Conservation (phyloP, 2,329 filamentous ascomycete species). For the Westerdykella sp. region DNA sequence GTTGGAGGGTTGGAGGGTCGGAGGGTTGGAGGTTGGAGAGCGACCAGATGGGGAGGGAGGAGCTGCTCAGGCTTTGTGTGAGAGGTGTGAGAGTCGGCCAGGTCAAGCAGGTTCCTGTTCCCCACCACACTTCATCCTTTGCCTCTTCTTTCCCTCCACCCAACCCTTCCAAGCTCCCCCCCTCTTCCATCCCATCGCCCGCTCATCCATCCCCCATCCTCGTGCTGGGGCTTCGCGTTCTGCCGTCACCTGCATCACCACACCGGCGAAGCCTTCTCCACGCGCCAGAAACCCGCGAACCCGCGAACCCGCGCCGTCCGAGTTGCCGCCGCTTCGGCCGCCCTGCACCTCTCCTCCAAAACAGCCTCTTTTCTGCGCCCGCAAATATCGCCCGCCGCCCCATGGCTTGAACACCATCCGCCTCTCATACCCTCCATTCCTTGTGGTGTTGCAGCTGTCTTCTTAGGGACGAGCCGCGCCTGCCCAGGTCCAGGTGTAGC, state of each 20-base stretch:
- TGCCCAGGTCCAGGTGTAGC: constrained; percentile 8
- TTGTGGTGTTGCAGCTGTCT: constrained; percentile 26
- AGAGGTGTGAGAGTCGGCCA: no score
- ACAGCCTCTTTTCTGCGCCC: no score
- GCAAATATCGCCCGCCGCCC: no score
- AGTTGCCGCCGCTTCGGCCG: constrained; percentile 5
- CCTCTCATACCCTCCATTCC: constrained; percentile 1
- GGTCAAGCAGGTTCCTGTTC: no score
- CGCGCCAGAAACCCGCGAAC: neutral
- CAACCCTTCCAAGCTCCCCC: constrained; percentile 9
- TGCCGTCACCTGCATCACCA: no score
- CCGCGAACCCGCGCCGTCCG: constrained; percentile 2
- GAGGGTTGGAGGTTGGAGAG: no score
- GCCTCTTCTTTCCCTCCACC: constrained; percentile 8
- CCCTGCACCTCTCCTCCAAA: neutral
- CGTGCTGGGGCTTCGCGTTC: no score
- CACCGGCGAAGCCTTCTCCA: neutral
- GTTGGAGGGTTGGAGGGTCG: no score
- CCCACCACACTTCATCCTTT: constrained; percentile 5
- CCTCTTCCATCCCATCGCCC: constrained; percentile 5
- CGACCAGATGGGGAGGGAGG: no score
- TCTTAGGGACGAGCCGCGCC: constrained; percentile 26
- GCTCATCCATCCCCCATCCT: no score
- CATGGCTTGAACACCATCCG: neutral
- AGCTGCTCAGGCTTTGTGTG: no score